Percentiles rank a stretch among this genome's conserved stretches.
These are phyloP conservation scores for Gracilariopsis chorda DNA, from an alignment of 23 red algal genomes.

Conservation along the genomic window DNA sequence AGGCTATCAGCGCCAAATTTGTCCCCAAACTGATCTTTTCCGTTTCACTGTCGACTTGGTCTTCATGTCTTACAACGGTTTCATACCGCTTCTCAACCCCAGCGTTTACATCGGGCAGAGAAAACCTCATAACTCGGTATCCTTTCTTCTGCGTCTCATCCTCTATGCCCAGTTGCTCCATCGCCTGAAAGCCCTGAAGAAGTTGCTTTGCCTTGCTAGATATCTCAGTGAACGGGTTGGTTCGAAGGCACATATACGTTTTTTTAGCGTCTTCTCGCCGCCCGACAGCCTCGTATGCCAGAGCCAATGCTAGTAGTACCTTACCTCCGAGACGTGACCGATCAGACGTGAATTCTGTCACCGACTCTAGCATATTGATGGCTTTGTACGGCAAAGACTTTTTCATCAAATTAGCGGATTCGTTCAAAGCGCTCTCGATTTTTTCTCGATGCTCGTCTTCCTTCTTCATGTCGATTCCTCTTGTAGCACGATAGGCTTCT, in stretches of 20 bases:
- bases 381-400: slow-evolving; percentile 32
- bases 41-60: neutral
- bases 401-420: neutral
- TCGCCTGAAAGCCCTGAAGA: slow-evolving; percentile 60
- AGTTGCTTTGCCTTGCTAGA: slow-evolving; percentile 65
- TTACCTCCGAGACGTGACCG: slow-evolving; percentile 52
- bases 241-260: slow-evolving; percentile 31
- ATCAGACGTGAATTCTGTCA: slow-evolving; percentile 33
- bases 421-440: slow-evolving; percentile 39
- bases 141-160: slow-evolving; percentile 21
- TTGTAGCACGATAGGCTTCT: slow-evolving; percentile 28
- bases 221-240: slow-evolving; percentile 48
- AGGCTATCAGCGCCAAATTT: neutral
- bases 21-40: slow-evolving; percentile 20
- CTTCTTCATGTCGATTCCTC: slow-evolving; percentile 49
- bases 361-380: slow-evolving; percentile 8
- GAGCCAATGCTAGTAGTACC: slow-evolving; percentile 61
- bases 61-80: slow-evolving; percentile 28
- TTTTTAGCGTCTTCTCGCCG: slow-evolving; percentile 47
- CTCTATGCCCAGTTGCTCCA: slow-evolving; percentile 56
- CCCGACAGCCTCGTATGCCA: slow-evolving; percentile 65
- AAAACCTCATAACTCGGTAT: slow-evolving; percentile 37
- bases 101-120: slow-evolving; percentile 31
- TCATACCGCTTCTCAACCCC: slow-evolving; percentile 48
- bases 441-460: slow-evolving; percentile 71